Evolutionary conservation across 106 monocot genomes (phyloP).

Genomic region (Narthecium ossifragum): DNA sequence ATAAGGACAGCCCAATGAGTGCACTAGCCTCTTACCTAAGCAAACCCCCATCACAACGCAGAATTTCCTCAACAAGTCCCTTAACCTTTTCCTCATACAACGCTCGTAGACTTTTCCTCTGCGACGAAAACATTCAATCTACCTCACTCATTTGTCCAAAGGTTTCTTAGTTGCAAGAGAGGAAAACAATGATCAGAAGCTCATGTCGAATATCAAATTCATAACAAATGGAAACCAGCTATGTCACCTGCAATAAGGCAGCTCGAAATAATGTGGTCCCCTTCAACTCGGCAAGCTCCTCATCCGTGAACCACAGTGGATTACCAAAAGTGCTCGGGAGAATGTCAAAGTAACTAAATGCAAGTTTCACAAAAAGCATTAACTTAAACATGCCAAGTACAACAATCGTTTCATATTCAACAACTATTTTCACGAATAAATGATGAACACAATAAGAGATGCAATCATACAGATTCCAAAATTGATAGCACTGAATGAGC

Average conservation of each 20-base stretch:
- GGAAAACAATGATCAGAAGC: too few relatives aligned
- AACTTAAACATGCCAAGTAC: too few relatives aligned
- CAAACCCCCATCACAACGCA: conserved; percentile 30
- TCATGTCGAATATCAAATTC: too few relatives aligned
- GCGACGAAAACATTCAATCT: conserved; percentile 9
- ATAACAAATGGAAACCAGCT: not conserved
- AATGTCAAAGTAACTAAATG: conserved; percentile 75
- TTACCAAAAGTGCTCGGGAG: conserved; percentile 75
- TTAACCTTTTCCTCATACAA: conserved; percentile 71
- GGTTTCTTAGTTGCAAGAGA: too few relatives aligned
- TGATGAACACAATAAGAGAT: too few relatives aligned
- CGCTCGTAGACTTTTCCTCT: conserved; percentile 61
- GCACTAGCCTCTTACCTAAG: too few relatives aligned
- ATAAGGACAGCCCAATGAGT: too few relatives aligned
- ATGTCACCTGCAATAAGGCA: conserved; percentile 58
- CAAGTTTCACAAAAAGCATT: not conserved
- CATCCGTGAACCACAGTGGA: conserved; percentile 87
- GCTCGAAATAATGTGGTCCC: conserved; percentile 84
- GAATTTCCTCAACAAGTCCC: conserved; percentile 61
- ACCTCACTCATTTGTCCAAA: too few relatives aligned
- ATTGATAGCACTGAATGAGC: too few relatives aligned
- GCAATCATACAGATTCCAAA: too few relatives aligned
- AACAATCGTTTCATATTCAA: too few relatives aligned
- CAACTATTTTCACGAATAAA: too few relatives aligned
- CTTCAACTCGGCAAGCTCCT: conserved; percentile 76